Conservation (phyloP, 2,329 filamentous ascomycete species). For the Exophiala alcalophila region DNA sequence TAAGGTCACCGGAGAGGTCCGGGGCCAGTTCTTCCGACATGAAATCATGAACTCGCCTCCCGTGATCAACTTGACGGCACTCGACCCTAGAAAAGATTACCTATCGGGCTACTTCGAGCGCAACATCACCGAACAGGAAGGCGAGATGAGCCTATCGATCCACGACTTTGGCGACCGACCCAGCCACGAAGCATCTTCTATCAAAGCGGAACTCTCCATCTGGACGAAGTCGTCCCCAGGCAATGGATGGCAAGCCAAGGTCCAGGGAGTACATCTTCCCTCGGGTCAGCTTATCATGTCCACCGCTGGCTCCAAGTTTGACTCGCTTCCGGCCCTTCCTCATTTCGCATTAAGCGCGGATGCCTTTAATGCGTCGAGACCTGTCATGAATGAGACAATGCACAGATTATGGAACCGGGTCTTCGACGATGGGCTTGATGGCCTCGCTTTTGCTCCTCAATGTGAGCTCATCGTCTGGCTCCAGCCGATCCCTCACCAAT, state of each 20-base stretch:
- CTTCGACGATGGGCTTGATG: constrained; percentile 56
- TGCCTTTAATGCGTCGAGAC: constrained; percentile 56
- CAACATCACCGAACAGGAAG: constrained; percentile 73
- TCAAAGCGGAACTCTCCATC: constrained; percentile 67
- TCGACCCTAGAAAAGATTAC: constrained; percentile 66
- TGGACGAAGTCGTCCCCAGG: constrained; percentile 68
- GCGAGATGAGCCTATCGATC: constrained; percentile 67
- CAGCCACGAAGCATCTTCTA: constrained; percentile 39
- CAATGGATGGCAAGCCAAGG: constrained; percentile 72
- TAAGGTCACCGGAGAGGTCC: constrained; percentile 73
- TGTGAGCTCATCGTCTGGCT: constrained; percentile 89
- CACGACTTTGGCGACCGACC: constrained; percentile 51
- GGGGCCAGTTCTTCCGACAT: constrained; percentile 70
- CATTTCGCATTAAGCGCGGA: constrained; percentile 67
- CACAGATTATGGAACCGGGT: constrained; percentile 50
- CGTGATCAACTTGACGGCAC: constrained; percentile 62
- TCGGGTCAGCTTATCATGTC: constrained; percentile 76
- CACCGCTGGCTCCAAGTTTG: constrained; percentile 90
- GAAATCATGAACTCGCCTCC: constrained; percentile 47
- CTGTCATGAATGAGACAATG: constrained; percentile 70
- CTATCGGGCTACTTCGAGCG: constrained; percentile 65
- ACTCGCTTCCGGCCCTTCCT: constrained; percentile 85
- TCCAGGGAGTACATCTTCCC: constrained; percentile 84
- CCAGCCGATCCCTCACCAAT: constrained; percentile 54
- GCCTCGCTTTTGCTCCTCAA: constrained; percentile 57